Evolutionary conservation across 164 flowering plant species (phyloP).

Genomic region (grape (Vitis vinifera)): DNA sequence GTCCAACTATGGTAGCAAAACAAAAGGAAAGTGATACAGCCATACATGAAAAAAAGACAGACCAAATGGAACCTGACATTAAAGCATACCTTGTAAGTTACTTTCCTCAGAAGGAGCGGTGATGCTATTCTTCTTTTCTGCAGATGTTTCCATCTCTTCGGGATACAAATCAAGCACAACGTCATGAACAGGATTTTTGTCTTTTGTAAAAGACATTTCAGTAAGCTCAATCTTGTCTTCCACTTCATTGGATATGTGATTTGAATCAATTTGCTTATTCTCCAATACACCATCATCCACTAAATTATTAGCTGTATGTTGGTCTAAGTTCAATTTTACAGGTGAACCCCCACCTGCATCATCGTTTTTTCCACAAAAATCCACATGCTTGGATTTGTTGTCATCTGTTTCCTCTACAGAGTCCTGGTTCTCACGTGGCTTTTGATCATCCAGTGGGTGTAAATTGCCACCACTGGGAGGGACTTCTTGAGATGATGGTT

Average conservation of each 20-base stretch:
- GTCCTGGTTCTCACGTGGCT: constrained; percentile 51
- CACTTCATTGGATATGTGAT: constrained; percentile 37
- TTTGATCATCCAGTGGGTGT: constrained; percentile 64
- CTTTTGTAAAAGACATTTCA: constrained; percentile 38
- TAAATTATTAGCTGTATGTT: constrained; percentile 82
- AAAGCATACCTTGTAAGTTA: constrained; percentile 1
- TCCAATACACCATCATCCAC: constrained; percentile 83
- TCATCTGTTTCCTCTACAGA: constrained; percentile 44
- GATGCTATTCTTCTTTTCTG: no score
- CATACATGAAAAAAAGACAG: background rate
- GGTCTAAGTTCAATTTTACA: constrained; percentile 74
- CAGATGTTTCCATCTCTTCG: no score
- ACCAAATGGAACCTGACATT: background rate
- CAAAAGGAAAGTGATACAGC: background rate
- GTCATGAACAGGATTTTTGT: background rate
- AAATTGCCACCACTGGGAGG: constrained; percentile 57
- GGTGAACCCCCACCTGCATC: constrained; percentile 51
- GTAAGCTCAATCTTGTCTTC: constrained; percentile 39
- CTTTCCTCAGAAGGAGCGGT: background rate
- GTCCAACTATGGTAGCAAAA: background rate
- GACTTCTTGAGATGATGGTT: constrained; percentile 64
- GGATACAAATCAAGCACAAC: no score
- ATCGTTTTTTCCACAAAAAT: constrained; percentile 47
- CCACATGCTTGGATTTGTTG: constrained; percentile 35
- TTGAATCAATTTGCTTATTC: constrained; percentile 60